phyloP scores from a whole-genome alignment of 179 eudicot genomes.

The Nepenthes alata region DNA sequence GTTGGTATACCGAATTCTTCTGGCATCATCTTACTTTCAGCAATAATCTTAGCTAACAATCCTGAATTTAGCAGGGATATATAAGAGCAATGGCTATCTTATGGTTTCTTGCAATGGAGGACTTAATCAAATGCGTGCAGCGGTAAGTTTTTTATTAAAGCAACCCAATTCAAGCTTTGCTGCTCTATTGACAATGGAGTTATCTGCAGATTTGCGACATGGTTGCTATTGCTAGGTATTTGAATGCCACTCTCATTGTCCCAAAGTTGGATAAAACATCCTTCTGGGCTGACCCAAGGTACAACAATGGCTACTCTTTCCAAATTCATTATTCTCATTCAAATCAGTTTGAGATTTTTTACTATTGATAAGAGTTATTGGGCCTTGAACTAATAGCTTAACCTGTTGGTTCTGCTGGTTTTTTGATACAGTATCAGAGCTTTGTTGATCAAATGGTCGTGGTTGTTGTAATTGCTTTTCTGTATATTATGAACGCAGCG shows the following conservation, averaged over 20 bases:
- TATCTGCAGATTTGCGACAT: slow-evolving; percentile 64
- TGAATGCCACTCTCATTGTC: slow-evolving; percentile 62
- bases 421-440: too few relatives aligned
- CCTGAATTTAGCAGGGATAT: slow-evolving; percentile 30
- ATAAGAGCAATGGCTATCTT: slow-evolving; percentile 72
- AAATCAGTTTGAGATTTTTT: too few relatives aligned
- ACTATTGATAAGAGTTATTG: too few relatives aligned
- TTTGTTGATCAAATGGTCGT: too few relatives aligned
- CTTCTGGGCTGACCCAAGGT: slow-evolving; percentile 75
- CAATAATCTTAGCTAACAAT: background rate
- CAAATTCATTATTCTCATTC: too few relatives aligned
- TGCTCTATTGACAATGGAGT: slow-evolving; percentile 1
- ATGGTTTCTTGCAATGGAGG: slow-evolving; percentile 78
- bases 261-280: slow-evolving; percentile 70
- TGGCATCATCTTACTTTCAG: background rate
- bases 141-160: slow-evolving; percentile 28
- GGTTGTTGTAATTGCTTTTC: too few relatives aligned
- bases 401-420: too few relatives aligned
- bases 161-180: background rate
- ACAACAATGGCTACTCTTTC: background rate
- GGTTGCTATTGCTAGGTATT: slow-evolving; percentile 60
- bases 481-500: too few relatives aligned
- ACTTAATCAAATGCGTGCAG: slow-evolving; percentile 75
- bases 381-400: too few relatives aligned
- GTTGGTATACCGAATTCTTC: background rate